Conservation (phyloP, 495 filamentous ascomycete species). For the Podospora pseudocomata region DNA sequence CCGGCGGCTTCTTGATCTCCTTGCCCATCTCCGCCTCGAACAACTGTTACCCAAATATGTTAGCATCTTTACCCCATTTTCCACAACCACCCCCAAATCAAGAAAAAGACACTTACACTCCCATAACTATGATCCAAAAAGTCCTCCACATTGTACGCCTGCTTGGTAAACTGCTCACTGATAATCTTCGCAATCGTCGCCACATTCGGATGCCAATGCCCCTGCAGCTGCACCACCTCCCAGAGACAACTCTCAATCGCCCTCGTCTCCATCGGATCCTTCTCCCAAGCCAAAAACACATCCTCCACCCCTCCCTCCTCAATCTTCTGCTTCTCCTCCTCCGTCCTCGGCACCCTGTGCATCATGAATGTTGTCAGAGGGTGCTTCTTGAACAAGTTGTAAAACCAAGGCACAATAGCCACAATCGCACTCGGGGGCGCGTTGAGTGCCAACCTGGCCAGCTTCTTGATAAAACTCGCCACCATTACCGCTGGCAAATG, state of each 20-base stretch:
- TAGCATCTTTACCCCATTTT: conserved; percentile 16
- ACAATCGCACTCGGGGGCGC: conserved; percentile 88
- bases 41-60: conserved; percentile 50
- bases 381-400: conserved; percentile 90
- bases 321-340: conserved; percentile 52
- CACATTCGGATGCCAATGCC: conserved; percentile 96
- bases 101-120: conserved; percentile 55
- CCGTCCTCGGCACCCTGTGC: conserved; percentile 65
- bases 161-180: conserved; percentile 96
- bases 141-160: conserved; percentile 86
- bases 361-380: conserved; percentile 93
- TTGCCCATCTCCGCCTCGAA: conserved; percentile 77
- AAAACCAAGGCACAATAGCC: conserved; percentile 83
- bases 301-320: conserved; percentile 70
- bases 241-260: conserved; percentile 92
- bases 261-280: conserved; percentile 76
- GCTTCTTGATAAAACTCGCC: conserved; percentile 91
- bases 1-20: conserved; percentile 77
- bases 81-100: not conserved
- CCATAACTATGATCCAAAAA: conserved; percentile 94
- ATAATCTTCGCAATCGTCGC: conserved; percentile 91
- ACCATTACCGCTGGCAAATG: conserved; percentile 89
- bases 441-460: conserved; percentile 74
- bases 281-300: conserved; percentile 69
- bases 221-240: conserved; percentile 86